Percentiles rank a stretch among this genome's conserved stretches.
Conservation (phyloP, 2,329 filamentous ascomycete genomes). For the Drechslerella dactyloides region DNA sequence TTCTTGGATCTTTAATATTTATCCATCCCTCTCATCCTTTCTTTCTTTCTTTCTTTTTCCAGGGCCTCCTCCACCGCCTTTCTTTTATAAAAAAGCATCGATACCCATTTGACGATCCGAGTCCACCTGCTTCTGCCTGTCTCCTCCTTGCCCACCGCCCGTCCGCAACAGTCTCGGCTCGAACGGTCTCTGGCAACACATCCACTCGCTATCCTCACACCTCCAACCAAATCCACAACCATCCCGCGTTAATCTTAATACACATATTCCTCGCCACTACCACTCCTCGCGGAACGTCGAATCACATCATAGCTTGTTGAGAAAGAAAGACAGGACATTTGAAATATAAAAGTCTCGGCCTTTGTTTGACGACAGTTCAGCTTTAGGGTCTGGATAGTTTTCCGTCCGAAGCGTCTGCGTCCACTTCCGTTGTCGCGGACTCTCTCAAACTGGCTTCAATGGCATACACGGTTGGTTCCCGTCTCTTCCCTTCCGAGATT, state of each 20-base stretch:
- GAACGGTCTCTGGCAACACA: constrained; percentile 14
- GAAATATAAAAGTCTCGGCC: constrained; percentile 16
- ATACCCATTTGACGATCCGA: constrained; percentile 41
- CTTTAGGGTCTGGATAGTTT: constrained; percentile 46
- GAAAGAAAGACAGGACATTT: not conserved
- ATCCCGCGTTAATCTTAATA: constrained; percentile 12
- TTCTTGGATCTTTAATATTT: constrained; percentile 12
- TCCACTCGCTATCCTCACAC: constrained; percentile 1
- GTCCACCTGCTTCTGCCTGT: constrained; percentile 24
- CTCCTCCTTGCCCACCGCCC: constrained; percentile 9
- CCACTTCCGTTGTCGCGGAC: constrained; percentile 4
- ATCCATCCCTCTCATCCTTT: constrained; percentile 36
- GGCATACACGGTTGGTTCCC: constrained; percentile 49
- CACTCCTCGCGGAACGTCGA: not conserved
- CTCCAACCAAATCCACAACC: constrained; percentile 28
- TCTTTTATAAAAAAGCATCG: constrained; percentile 39
- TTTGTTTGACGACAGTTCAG: constrained; percentile 40
- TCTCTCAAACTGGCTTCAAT: constrained; percentile 31
- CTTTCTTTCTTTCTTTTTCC: constrained; percentile 27
- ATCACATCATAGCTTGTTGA: too few species aligned
- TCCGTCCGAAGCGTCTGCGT: constrained; percentile 42
- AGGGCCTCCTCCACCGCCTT: not conserved
- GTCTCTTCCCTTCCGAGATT: constrained; percentile 36
- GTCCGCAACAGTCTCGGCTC: constrained; percentile 44
- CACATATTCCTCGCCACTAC: too few species aligned